phyloP scores from a whole-genome alignment of 768 basidiomycete species.

The Leccinum olivaceopallidum region DNA sequence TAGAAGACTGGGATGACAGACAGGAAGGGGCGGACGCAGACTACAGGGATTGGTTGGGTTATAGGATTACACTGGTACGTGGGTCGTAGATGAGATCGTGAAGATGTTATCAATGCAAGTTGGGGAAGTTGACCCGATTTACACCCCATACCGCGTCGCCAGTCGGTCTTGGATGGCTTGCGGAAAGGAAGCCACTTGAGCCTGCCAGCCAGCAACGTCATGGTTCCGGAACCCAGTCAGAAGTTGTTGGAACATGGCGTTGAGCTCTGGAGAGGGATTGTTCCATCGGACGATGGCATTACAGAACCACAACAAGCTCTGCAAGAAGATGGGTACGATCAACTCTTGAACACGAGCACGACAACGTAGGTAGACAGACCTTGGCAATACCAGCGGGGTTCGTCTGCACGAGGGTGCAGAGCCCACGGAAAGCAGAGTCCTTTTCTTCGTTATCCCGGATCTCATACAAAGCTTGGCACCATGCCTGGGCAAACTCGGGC shows the following conservation, averaged over 20 bases:
- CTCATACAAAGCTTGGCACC: constrained; percentile 97
- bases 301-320: constrained; percentile 98
- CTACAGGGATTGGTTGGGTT: constrained; percentile 13
- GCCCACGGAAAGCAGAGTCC: constrained; percentile 96
- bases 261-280: constrained; percentile 86
- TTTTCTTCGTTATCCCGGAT: constrained; percentile 99
- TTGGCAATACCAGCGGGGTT: constrained; percentile 94
- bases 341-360: constrained; percentile 1
- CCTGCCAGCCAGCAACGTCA: constrained; percentile 82
- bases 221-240: constrained; percentile 89
- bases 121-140: constrained; percentile 26
- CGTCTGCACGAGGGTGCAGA: constrained; percentile 92
- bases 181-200: constrained; percentile 82
- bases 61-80: constrained; percentile 14
- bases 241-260: constrained; percentile 91
- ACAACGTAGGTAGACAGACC: constrained; percentile 46
- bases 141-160: constrained; percentile 85
- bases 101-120: constrained; percentile 4
- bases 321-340: constrained; percentile 7
- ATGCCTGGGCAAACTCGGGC: constrained; percentile 88
- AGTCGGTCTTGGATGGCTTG: constrained; percentile 87
- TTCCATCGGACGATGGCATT: constrained; percentile 97
- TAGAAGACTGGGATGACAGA: constrained; percentile 21
- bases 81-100: constrained; percentile 19
- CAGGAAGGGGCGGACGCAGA: constrained; percentile 13